Percentiles rank a stretch among this genome's conserved stretches.
These are phyloP conservation scores for Eremothecium cymbalariae DNA, from an alignment of 1,139 yeast genomes.

Conservation along the genomic window DNA sequence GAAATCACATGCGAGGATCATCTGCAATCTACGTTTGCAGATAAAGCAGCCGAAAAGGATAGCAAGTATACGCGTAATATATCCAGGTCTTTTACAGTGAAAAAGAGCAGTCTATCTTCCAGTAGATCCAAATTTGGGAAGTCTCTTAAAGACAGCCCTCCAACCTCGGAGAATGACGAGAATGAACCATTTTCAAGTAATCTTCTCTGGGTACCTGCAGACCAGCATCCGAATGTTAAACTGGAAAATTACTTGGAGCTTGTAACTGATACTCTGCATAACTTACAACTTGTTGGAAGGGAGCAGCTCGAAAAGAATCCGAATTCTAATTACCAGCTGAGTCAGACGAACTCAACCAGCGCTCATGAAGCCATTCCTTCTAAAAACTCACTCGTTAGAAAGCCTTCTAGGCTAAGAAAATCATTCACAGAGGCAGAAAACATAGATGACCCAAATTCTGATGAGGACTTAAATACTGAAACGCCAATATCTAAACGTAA, in stretches of 20 bases:
- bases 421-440: constrained; percentile 27
- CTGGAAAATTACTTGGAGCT: constrained; percentile 85
- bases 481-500: constrained; percentile 3
- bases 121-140: constrained; percentile 5
- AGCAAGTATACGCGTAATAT: not conserved
- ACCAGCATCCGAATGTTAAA: constrained; percentile 84
- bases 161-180: not conserved
- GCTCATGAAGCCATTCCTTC: not conserved
- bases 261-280: constrained; percentile 72
- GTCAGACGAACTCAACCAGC: constrained; percentile 2
- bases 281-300: constrained; percentile 39
- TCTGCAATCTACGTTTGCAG: constrained; percentile 3
- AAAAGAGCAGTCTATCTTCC: not conserved
- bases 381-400: constrained; percentile 24
- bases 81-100: not conserved
- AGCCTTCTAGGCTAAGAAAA: constrained; percentile 30
- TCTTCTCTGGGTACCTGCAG: constrained; percentile 90
- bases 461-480: constrained; percentile 3
- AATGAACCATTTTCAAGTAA: constrained; percentile 22
- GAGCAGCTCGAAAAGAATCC: constrained; percentile 5
- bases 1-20: constrained; percentile 11
- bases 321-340: constrained; percentile 5
- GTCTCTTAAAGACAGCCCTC: not conserved
- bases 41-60: too few relatives aligned
- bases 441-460: constrained; percentile 7